phyloP scores from a whole-genome alignment of 305 asterid genomes.

The Fraxinus dipetala region DNA sequence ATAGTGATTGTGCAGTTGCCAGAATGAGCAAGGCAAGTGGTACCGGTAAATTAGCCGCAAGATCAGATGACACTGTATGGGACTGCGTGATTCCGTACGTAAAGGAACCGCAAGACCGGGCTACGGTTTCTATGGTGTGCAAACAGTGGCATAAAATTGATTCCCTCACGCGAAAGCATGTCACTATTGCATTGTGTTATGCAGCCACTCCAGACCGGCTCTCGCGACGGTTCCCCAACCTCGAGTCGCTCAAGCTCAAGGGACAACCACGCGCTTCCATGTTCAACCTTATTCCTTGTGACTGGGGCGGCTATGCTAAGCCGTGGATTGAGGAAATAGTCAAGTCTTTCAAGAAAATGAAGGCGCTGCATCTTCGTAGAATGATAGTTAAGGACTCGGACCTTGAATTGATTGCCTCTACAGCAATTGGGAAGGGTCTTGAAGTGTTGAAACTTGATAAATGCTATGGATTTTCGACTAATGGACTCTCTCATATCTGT shows the following conservation, averaged over 20 bases:
- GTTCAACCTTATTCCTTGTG: slow-evolving; percentile 82
- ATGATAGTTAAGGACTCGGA: slow-evolving; percentile 87
- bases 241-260: slow-evolving; percentile 82
- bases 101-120: slow-evolving; percentile 69
- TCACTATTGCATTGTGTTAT: slow-evolving; percentile 87
- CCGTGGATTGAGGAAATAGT: slow-evolving; percentile 69
- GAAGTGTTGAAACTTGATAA: slow-evolving; percentile 75
- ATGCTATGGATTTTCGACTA: slow-evolving; percentile 74
- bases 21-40: neutral
- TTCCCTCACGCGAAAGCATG: slow-evolving; percentile 73
- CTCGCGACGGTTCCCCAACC: slow-evolving; percentile 59
- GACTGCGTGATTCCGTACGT: slow-evolving; percentile 77
- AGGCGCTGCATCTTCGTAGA: slow-evolving; percentile 73
- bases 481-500: slow-evolving; percentile 56
- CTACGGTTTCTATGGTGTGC: slow-evolving; percentile 57
- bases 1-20: neutral
- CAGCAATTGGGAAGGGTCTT: slow-evolving; percentile 35
- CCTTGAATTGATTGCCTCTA: slow-evolving; percentile 55
- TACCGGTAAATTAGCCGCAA: neutral
- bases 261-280: slow-evolving; percentile 99
- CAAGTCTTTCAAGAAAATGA: slow-evolving; percentile 45
- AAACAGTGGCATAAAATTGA: slow-evolving; percentile 71
- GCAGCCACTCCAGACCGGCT: slow-evolving; percentile 56
- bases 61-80: slow-evolving; percentile 48
- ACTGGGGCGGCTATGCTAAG: slow-evolving; percentile 86